Base-by-base conservation (phyloP, 495 filamentous ascomycete species). In the Chaetomidium leptoderma region DNA sequence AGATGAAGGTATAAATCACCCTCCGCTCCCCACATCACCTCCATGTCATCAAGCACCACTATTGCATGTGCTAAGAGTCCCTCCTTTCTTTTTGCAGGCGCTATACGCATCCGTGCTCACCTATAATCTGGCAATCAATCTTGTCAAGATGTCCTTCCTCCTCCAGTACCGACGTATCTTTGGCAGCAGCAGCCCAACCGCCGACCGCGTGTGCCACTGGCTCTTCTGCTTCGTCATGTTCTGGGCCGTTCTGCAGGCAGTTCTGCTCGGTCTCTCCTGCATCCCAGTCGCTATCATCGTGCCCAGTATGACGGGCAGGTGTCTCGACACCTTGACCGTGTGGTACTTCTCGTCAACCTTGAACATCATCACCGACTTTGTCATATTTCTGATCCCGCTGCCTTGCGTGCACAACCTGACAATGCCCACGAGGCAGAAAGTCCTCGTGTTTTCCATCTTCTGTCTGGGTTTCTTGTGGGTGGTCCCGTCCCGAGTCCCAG, bases 221-320 rank as follows among this genome's bases (percentile, higher is more conserved):
- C 9, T 48, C 45, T 32, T 64, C 53, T 19, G 58, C 43, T 55
- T 65, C 35, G 36, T 70, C 21, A 13, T 39, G 6, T 7, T 57
- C 30, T 68, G 64, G 58, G 63, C 63, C 11, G 11, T 59, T 11
- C 23, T 46, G 2, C 62, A 61, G 13, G 58, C 69, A 24, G 29
- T 67, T 6, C 57, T 65, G 16, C 61, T 66, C 1, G 64, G 74
- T 49, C 73, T 85, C 52, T 72, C 76, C 52, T 86, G 83, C 59
- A 63, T 72, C 0, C 83, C 83, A 0, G 63, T 83, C n/a, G 51
- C 59, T 1, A 30, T 59, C 55, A 58, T 64, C 49, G 37, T 58
- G 27, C 63, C 65, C 6, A 61, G 30, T 6, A 36, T 61, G 65
- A 66, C 33, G 64, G 70, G 55, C 6, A 51, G 57, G n/a, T 87